Percentiles rank a stretch among this genome's conserved stretches.
Evolutionary conservation across 768 basidiomycete genomes (phyloP).

Genomic region (Mycena rosella): DNA sequence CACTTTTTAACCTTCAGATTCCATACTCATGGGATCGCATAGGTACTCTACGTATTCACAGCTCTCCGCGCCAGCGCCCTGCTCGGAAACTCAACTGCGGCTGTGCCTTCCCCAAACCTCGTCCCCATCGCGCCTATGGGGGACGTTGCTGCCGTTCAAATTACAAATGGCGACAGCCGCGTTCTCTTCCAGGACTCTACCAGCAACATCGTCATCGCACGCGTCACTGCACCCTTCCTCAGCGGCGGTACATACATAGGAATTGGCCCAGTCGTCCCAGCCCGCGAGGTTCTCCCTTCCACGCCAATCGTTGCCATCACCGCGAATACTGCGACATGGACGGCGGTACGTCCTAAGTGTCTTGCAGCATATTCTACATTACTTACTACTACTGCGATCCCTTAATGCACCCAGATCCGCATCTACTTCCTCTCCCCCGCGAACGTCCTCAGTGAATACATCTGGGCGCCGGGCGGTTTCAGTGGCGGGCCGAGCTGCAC

Average conservation of each 20-base stretch:
- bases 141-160: constrained; percentile 14
- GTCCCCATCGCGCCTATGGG: constrained; percentile 15
- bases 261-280: neutral
- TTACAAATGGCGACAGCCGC: constrained; percentile 8
- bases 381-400: neutral
- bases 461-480: neutral
- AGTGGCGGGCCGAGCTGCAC: constrained; percentile 17
- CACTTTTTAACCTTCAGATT: constrained; percentile 3
- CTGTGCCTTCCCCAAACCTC: constrained; percentile 6
- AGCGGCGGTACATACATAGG: neutral
- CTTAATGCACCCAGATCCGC: constrained; percentile 12
- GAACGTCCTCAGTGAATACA: constrained; percentile 23
- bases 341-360: constrained; percentile 9
- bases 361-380: neutral
- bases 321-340: constrained; percentile 13
- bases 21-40: neutral
- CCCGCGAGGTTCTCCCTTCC: constrained; percentile 14
- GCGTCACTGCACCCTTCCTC: constrained; percentile 3
- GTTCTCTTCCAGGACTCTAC: constrained; percentile 11
- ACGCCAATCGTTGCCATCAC: constrained; percentile 20
- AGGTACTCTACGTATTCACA: constrained; percentile 2
- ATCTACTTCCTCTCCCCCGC: constrained; percentile 11
- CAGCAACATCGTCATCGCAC: neutral
- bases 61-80: neutral
- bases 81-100: constrained; percentile 8